Evolutionary conservation across 495 filamentous ascomycete genomes (phyloP).

Genomic region (Xylaria bambusicola): DNA sequence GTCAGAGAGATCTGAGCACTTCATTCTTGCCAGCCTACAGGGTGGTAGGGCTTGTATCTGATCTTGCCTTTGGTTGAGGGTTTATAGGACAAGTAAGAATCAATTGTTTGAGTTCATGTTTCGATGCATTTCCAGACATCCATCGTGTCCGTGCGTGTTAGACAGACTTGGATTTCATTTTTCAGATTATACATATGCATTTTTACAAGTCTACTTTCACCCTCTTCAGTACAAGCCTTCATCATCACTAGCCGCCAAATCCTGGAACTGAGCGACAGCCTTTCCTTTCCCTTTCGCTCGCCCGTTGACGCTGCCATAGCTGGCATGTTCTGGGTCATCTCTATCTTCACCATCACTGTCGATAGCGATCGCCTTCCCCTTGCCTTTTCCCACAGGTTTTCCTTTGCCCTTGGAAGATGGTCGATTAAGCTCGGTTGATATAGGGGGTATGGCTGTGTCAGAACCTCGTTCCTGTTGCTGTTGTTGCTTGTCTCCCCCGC

Average conservation of each 20-base stretch:
- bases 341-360: conserved; percentile 43
- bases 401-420: conserved; percentile 31
- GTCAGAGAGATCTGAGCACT: no score
- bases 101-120: no score
- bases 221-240: conserved; percentile 31
- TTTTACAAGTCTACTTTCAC: neutral
- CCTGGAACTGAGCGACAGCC: conserved; percentile 36
- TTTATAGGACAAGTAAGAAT: no score
- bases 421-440: conserved; percentile 6
- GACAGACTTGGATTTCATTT: neutral
- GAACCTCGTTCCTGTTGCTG: conserved; percentile 32
- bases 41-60: no score
- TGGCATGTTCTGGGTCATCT: conserved; percentile 13
- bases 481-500: conserved; percentile 35
- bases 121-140: no score
- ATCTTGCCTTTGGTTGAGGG: no score
- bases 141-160: no score
- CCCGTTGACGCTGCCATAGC: conserved; percentile 28
- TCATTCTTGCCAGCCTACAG: no score
- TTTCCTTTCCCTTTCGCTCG: conserved; percentile 55
- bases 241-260: conserved; percentile 38
- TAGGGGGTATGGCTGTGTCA: conserved; percentile 21
- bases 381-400: conserved; percentile 51
- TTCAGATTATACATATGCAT: neutral
- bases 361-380: conserved; percentile 44